phyloP scores from a whole-genome alignment of 768 basidiomycete species.

The Rhodotorula toruloides region DNA sequence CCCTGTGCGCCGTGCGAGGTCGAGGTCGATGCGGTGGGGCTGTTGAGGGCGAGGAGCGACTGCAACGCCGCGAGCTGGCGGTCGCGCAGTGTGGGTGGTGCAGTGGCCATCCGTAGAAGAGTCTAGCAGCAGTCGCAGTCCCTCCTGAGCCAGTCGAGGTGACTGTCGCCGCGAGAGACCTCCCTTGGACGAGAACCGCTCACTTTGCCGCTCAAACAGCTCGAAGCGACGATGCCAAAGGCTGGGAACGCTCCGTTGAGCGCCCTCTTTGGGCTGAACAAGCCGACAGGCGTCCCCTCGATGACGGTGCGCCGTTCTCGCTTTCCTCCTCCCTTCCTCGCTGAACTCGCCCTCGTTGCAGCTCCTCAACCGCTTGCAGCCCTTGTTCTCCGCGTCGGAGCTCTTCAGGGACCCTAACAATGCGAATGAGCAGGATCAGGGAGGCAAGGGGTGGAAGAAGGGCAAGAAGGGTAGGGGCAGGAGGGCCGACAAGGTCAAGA shows the following conservation, averaged over 20 bases:
- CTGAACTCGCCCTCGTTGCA: slow-evolving; percentile 36
- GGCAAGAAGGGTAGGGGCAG: slow-evolving; percentile 51
- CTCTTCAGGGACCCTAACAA: slow-evolving; percentile 56
- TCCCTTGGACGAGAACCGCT: too few species aligned
- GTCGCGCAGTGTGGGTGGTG: slow-evolving; percentile 61
- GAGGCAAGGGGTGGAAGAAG: slow-evolving; percentile 16
- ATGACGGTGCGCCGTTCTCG: slow-evolving; percentile 54
- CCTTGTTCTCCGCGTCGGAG: slow-evolving; percentile 66
- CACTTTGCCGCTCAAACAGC: neutral
- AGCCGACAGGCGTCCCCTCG: slow-evolving; percentile 87
- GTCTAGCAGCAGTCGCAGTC: too few species aligned
- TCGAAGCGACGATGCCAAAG: slow-evolving; percentile 12
- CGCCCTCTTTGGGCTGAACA: slow-evolving; percentile 73
- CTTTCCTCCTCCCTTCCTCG: neutral
- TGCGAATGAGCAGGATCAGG: neutral
- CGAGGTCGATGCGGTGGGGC: slow-evolving; percentile 37
- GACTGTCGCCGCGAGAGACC: too few species aligned
- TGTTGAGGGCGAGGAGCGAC: slow-evolving; percentile 76
- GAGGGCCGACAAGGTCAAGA: slow-evolving; percentile 60
- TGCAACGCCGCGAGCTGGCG: slow-evolving; percentile 80
- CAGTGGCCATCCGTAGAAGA: neutral
- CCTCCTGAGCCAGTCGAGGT: too few species aligned
- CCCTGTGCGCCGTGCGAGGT: neutral
- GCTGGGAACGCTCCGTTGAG: slow-evolving; percentile 42
- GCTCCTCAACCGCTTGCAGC: slow-evolving; percentile 75